Percentiles rank a stretch among this genome's conserved stretches.
Conservation (phyloP, 2,329 filamentous ascomycete species). For the Verticillium klebahnii region DNA sequence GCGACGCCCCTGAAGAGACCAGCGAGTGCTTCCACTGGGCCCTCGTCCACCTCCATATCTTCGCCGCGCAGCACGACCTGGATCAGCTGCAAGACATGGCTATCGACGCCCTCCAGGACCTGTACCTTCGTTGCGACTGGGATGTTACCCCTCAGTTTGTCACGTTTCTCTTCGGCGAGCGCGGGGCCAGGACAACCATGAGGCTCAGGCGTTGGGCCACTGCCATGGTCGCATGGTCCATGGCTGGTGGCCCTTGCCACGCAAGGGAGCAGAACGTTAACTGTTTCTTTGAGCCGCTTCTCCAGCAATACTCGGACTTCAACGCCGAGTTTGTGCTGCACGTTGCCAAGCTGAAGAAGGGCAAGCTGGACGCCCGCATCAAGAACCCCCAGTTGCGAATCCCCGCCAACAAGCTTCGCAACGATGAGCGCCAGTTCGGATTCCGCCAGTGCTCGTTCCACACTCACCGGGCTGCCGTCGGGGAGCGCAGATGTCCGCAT, state of each 20-base stretch:
- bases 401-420: constrained; percentile 49
- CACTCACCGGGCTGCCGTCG: constrained; percentile 49
- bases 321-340: constrained; percentile 46
- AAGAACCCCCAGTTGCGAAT: constrained; percentile 59
- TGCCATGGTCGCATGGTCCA: constrained; percentile 55
- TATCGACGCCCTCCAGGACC: constrained; percentile 55
- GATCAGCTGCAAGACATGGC: constrained; percentile 48
- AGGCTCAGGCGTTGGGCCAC: constrained; percentile 56
- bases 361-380: constrained; percentile 45
- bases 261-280: constrained; percentile 22
- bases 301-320: constrained; percentile 41
- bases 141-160: constrained; percentile 49
- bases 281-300: constrained; percentile 34
- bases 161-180: constrained; percentile 48
- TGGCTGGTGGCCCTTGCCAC: constrained; percentile 27
- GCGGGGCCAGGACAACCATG: constrained; percentile 42
- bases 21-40: constrained; percentile 45
- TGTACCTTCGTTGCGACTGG: constrained; percentile 56
- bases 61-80: constrained; percentile 47
- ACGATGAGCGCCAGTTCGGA: constrained; percentile 54
- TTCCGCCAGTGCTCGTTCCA: constrained; percentile 59
- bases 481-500: constrained; percentile 50
- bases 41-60: constrained; percentile 52
- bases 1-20: constrained; percentile 12
- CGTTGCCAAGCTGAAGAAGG: constrained; percentile 45